Evolutionary conservation across 2,329 filamentous ascomycete species (phyloP).

Genomic region (Fusarium buxicola): DNA sequence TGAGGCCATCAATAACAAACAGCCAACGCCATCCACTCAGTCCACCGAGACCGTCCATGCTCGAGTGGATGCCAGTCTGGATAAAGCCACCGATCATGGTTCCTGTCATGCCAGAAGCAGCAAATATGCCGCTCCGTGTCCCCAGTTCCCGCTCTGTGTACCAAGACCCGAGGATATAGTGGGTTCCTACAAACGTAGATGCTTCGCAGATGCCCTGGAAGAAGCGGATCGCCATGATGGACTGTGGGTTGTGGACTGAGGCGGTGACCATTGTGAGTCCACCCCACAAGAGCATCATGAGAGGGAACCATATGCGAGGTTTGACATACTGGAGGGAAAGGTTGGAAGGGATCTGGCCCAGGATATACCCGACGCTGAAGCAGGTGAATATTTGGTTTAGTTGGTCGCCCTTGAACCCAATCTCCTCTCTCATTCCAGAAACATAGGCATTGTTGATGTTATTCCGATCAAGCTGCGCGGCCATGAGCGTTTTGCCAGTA

Average conservation of each 20-base stretch:
- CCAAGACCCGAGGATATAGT: conserved; percentile 64
- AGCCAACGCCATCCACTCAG: conserved; percentile 76
- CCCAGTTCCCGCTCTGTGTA: conserved; percentile 71
- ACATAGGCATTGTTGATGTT: conserved; percentile 57
- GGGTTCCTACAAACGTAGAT: conserved; percentile 55
- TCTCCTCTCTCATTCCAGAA: conserved; percentile 60
- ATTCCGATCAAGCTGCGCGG: conserved; percentile 52
- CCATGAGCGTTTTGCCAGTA: background rate
- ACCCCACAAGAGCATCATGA: conserved; percentile 74
- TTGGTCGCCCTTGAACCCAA: conserved; percentile 59
- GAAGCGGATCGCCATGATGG: conserved; percentile 55
- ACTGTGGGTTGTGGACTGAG: conserved; percentile 52
- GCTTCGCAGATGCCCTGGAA: conserved; percentile 55
- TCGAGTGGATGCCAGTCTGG: conserved; percentile 69
- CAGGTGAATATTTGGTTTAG: conserved; percentile 53
- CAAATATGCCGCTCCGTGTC: conserved; percentile 73
- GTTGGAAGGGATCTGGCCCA: conserved; percentile 72
- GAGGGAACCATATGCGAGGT: conserved; percentile 72
- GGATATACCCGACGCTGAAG: conserved; percentile 54
- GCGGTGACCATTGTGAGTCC: conserved; percentile 68
- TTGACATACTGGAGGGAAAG: conserved; percentile 71
- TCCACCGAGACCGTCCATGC: conserved; percentile 59
- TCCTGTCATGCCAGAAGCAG: conserved; percentile 68
- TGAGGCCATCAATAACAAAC: conserved; percentile 76
- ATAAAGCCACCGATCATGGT: conserved; percentile 66